Evolutionary conservation across 306 rosid genomes (phyloP), one percentile per base, ranked within the genome.

Genomic region (Quercus aquifolioides): DNA sequence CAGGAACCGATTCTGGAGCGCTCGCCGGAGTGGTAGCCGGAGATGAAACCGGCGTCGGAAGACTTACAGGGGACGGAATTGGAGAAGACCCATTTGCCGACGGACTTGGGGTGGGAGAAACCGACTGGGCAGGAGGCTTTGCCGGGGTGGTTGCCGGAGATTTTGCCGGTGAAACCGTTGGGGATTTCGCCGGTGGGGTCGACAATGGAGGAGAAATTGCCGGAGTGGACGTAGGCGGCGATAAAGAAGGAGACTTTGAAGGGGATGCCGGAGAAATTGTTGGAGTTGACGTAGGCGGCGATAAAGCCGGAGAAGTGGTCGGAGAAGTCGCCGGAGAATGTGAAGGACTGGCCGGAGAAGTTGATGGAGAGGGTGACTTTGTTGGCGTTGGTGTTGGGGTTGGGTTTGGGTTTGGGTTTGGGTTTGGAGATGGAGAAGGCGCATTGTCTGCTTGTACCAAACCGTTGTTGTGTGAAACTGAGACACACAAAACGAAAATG

Each of bases 341-440:
- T 8, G 86, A 85, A 70, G 87, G 94, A 70, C 46, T 21, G 1
- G 87, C 7, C 9, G 92, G 95, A 79, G 71, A 17, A 31, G 0
- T 52, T 1, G 78, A 21, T 3, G 79, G 79, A 74, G 87, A 73
- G 5, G 88, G 83, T 3, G 89, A 57, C 0, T 84, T 80, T 1
- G 90, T 57, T 11, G 86, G 84, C 8, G 79, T 46, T 3, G 35
- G 55, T 0, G 81, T 6, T 2, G 77, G 2, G 23, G 0, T 23
- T 23, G 77, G 2, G 11, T 81, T 5, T 69, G 93, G 80, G 23
- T 23, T 23, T 23, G 77, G 2, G 11, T 81, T 5, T 69, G 93
- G 80, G 26, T 84, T 84, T 25, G 94, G 98, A 2, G 98, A 86
- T 73, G 93, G 89, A 80, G 93, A 76, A 8, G 94, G 97, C 19